Evolutionary conservation across 768 basidiomycete genomes (phyloP).

Genomic region (Rhodotorula paludigena): DNA sequence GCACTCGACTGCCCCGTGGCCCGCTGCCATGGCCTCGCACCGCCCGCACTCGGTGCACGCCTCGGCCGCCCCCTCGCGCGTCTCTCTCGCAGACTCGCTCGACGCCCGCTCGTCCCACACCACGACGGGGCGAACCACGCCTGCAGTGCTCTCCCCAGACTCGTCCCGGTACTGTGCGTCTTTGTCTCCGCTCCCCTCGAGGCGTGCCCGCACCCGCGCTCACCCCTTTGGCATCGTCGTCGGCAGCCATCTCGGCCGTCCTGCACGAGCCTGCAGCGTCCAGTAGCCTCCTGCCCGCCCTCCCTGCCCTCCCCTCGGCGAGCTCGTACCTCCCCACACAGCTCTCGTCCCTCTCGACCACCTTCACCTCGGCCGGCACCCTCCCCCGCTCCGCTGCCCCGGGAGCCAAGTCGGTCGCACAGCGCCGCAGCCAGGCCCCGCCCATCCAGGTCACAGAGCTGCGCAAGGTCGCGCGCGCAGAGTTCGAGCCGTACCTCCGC

Average conservation of each 20-base stretch:
- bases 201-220: background rate
- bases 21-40: background rate
- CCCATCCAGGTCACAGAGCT: constrained; percentile 55
- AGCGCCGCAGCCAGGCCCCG: constrained; percentile 46
- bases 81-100: background rate
- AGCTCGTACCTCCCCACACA: constrained; percentile 36
- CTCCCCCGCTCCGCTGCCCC: constrained; percentile 28
- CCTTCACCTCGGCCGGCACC: constrained; percentile 61
- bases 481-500: constrained; percentile 76
- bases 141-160: background rate
- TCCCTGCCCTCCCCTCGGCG: constrained; percentile 57
- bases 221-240: background rate
- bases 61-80: background rate
- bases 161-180: background rate
- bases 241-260: constrained; percentile 84
- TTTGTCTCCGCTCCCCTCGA: background rate
- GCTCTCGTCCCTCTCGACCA: constrained; percentile 41
- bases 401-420: constrained; percentile 46
- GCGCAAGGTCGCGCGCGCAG: constrained; percentile 71
- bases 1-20: no score
- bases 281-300: constrained; percentile 74
- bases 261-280: constrained; percentile 78
- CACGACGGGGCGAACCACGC: background rate
- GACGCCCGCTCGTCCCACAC: background rate
- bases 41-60: no score